Conservation (phyloP, 495 filamentous ascomycete species). For the Hypoxylon crocopeplum region DNA sequence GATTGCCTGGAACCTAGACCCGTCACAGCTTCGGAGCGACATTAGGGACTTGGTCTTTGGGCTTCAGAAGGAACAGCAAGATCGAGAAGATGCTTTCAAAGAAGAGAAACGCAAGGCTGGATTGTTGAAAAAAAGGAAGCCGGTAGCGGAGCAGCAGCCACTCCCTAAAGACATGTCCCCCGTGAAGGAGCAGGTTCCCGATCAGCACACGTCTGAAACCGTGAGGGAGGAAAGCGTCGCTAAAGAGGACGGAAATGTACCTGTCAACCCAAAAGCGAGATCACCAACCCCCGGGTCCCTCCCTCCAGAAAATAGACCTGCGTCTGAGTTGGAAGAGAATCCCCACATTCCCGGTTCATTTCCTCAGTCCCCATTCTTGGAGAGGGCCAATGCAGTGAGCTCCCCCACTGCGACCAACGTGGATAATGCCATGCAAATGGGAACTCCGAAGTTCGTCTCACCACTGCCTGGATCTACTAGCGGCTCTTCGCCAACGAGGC, state of each 20-base stretch:
- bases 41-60: constrained; percentile 49
- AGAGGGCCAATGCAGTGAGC: neutral
- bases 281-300: constrained; percentile 1
- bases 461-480: constrained; percentile 6
- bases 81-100: constrained; percentile 27
- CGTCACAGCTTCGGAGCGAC: constrained; percentile 41
- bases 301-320: neutral
- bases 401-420: neutral
- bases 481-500: constrained; percentile 14
- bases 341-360: constrained; percentile 14
- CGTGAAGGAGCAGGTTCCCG: neutral
- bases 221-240: neutral
- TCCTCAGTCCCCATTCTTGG: constrained; percentile 24
- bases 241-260: neutral
- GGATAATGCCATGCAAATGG: neutral
- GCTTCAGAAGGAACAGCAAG: constrained; percentile 45
- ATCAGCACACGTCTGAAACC: neutral
- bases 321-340: constrained; percentile 3
- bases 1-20: constrained; percentile 46
- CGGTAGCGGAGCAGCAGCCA: neutral
- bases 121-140: neutral
- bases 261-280: neutral
- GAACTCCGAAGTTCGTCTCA: constrained; percentile 12
- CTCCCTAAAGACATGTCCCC: neutral
- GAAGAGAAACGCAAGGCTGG: constrained; percentile 29